Evolutionary conservation across 345 rosid genomes (phyloP).

Genomic region (Adansonia digitata): DNA sequence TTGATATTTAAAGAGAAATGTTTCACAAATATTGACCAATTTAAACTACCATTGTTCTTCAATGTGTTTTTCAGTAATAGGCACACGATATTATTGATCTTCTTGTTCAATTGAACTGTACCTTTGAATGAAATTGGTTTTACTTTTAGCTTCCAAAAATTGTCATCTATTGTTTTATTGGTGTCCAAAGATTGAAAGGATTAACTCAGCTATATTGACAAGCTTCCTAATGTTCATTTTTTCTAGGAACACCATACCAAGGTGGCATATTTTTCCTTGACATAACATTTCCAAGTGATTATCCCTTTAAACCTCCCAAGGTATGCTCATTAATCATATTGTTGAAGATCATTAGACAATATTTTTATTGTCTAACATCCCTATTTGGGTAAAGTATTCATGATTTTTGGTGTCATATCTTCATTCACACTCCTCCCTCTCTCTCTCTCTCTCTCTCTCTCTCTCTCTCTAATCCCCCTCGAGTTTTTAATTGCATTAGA

Average conservation of each 20-base stretch:
- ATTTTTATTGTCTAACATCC: neutral
- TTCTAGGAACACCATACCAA: conserved; percentile 76
- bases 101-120: neutral
- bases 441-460: too few relatives aligned
- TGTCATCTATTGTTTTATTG: neutral
- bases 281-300: conserved; percentile 67
- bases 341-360: neutral
- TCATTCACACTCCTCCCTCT: neutral
- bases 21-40: neutral
- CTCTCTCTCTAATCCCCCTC: neutral
- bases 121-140: neutral
- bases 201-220: neutral
- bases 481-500: neutral
- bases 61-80: neutral
- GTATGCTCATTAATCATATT: conserved; percentile 25
- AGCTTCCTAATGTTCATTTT: neutral
- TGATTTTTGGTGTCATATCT: neutral
- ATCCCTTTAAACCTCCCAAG: conserved; percentile 94
- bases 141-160: neutral
- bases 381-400: too few relatives aligned
- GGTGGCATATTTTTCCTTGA: conserved; percentile 87
- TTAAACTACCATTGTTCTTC: neutral
- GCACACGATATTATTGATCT: neutral
- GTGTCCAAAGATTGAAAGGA: neutral
- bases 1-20: neutral